phyloP scores from a whole-genome alignment of 495 filamentous ascomycete genomes.

The Hyphodiscus hymeniophilus region DNA sequence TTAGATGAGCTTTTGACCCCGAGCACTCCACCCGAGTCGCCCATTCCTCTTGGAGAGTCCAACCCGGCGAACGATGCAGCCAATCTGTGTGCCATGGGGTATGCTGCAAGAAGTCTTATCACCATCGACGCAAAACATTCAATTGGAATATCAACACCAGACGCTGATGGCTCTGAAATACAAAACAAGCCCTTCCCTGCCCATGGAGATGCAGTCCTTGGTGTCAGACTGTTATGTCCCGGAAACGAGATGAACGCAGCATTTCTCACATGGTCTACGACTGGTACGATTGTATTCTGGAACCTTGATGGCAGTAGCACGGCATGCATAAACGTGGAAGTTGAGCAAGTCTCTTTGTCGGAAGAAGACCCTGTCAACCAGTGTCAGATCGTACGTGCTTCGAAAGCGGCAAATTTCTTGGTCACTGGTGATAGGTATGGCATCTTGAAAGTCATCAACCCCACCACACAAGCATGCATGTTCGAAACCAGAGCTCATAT shows the following conservation, averaged over 20 bases:
- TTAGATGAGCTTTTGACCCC: constrained; percentile 27
- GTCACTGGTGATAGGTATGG: constrained; percentile 81
- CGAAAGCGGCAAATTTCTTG: constrained; percentile 51
- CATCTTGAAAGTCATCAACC: constrained; percentile 54
- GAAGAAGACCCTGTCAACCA: constrained; percentile 57
- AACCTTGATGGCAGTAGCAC: constrained; percentile 58
- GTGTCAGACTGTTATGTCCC: constrained; percentile 53
- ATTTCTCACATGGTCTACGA: constrained; percentile 82
- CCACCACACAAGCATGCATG: constrained; percentile 39
- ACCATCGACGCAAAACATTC: constrained; percentile 66
- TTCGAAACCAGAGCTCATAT: constrained; percentile 76
- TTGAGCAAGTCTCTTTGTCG: constrained; percentile 51
- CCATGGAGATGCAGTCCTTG: constrained; percentile 71
- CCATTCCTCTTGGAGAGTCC: constrained; percentile 4
- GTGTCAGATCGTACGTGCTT: constrained; percentile 59
- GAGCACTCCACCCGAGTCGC: constrained; percentile 17
- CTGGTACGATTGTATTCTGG: constrained; percentile 77
- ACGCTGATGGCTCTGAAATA: constrained; percentile 27
- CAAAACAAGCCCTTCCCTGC: constrained; percentile 49
- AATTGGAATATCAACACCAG: constrained; percentile 52
- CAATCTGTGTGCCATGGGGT: constrained; percentile 53
- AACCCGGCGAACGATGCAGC: constrained; percentile 3
- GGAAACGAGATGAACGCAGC: constrained; percentile 51
- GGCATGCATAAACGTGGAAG: constrained; percentile 51
- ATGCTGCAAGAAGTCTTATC: constrained; percentile 57